A percentile compares a stretch with the other conserved stretches of the same genome.
These are phyloP conservation scores for Neurospora terricola DNA, from an alignment of 495 filamentous ascomycete genomes.

Conservation along the genomic window DNA sequence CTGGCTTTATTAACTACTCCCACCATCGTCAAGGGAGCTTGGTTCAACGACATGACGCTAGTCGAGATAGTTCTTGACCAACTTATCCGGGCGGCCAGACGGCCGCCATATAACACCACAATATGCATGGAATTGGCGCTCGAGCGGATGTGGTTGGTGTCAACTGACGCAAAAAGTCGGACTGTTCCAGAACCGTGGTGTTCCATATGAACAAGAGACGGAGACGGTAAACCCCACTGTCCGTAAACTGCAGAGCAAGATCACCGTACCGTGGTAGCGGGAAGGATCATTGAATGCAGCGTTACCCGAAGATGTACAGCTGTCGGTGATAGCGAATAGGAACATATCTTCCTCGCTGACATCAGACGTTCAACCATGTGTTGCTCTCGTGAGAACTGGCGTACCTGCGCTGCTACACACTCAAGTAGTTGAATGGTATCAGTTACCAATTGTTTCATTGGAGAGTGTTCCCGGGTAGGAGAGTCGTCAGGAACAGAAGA, in stretches of 20 bases:
- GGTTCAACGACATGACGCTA: neutral
- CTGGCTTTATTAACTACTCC: neutral
- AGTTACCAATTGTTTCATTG: neutral
- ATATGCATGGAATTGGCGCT: neutral
- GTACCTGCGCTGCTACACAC: neutral
- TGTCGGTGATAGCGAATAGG: neutral
- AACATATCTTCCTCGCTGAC: neutral
- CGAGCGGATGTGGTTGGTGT: neutral
- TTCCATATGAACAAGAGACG: neutral
- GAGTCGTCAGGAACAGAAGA: neutral
- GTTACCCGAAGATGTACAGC: neutral
- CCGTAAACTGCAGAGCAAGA: neutral
- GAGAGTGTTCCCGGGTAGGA: neutral
- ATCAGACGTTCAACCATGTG: neutral
- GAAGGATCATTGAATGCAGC: neutral
- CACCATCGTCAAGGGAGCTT: neutral
- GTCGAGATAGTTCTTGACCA: neutral
- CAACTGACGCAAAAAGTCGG: neutral
- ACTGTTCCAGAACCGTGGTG: neutral
- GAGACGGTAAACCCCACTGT: neutral
- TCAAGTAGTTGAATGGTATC: neutral
- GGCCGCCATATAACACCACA: neutral
- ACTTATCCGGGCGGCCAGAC: neutral
- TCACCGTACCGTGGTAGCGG: neutral
- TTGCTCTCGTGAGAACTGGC: neutral